Evolutionary conservation across 73 alveolate genomes (phyloP).

Genomic region (Paramecium tetraurelia): DNA sequence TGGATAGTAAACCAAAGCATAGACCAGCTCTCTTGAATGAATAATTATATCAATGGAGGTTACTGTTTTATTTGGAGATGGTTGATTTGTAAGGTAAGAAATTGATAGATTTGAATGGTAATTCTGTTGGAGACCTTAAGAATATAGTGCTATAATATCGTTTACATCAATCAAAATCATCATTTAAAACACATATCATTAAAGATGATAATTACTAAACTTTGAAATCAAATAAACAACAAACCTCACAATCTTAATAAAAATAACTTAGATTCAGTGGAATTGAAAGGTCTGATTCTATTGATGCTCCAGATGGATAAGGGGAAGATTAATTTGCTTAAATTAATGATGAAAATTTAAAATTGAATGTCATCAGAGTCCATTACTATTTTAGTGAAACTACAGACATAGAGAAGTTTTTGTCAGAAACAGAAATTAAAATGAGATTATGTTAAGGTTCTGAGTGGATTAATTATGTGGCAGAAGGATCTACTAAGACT

Average conservation of each 20-base stretch:
- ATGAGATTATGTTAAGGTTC: slow-evolving; percentile 81
- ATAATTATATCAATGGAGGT: slow-evolving; percentile 85
- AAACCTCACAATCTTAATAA: not conserved
- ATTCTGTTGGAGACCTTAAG: not conserved
- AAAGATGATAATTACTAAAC: slow-evolving; percentile 2
- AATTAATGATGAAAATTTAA: slow-evolving; percentile 19
- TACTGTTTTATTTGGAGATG: slow-evolving; percentile 79
- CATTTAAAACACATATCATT: slow-evolving; percentile 35
- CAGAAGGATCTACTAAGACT: slow-evolving; percentile 60
- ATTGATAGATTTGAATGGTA: slow-evolving; percentile 51
- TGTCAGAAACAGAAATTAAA: slow-evolving; percentile 72
- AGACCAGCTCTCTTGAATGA: slow-evolving; percentile 77
- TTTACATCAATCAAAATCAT: slow-evolving; percentile 46
- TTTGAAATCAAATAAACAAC: not conserved
- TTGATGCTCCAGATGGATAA: not conserved
- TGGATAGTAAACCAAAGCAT: slow-evolving; percentile 75
- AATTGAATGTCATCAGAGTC: slow-evolving; percentile 68
- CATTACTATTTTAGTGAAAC: slow-evolving; percentile 78
- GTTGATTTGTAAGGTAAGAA: slow-evolving; percentile 55
- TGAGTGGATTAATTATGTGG: slow-evolving; percentile 69
- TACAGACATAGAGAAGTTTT: slow-evolving; percentile 61
- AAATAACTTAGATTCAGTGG: slow-evolving; percentile 45
- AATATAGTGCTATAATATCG: slow-evolving; percentile 44
- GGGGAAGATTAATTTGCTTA: not conserved
- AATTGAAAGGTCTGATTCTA: not conserved